Conservation (phyloP, 2,329 filamentous ascomycete species). For the Claviceps pusilla region DNA sequence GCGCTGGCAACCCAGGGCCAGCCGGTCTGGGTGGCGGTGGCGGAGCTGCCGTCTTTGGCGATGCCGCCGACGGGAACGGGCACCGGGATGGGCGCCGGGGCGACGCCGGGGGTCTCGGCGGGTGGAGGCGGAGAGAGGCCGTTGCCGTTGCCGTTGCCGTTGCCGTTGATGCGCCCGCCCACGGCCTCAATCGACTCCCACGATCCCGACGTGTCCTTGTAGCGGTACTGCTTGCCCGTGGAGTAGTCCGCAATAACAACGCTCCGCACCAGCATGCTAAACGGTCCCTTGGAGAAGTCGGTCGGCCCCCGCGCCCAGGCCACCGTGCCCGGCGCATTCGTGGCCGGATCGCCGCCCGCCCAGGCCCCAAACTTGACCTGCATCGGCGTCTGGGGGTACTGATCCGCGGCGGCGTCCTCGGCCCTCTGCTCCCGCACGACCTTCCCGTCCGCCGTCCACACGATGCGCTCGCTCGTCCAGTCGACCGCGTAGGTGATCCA, state of each 20-base stretch:
- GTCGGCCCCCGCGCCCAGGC: slow-evolving; percentile 78
- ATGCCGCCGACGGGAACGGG: slow-evolving; percentile 55
- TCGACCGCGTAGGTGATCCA: slow-evolving; percentile 85
- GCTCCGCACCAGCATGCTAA: slow-evolving; percentile 67
- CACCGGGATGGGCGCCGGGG: slow-evolving; percentile 33
- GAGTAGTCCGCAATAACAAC: slow-evolving; percentile 80
- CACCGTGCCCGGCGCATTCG: slow-evolving; percentile 67
- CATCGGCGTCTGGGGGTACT: slow-evolving; percentile 95
- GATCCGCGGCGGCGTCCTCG: slow-evolving; percentile 46
- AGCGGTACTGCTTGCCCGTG: slow-evolving; percentile 71
- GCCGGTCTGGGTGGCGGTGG: slow-evolving; percentile 40
- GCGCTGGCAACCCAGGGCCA: slow-evolving; percentile 53
- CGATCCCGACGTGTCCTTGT: slow-evolving; percentile 60
- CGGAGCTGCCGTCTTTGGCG: slow-evolving; percentile 37
- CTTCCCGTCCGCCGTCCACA: slow-evolving; percentile 71
- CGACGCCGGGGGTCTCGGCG: slow-evolving; percentile 45
- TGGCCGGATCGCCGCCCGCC: slow-evolving; percentile 69
- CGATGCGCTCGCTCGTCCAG: slow-evolving; percentile 73
- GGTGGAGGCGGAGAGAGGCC: slow-evolving; percentile 45
- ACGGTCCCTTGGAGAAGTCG: slow-evolving; percentile 71
- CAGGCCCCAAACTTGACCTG: slow-evolving; percentile 83
- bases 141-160: slow-evolving; percentile 33
- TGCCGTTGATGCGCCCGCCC: slow-evolving; percentile 63
- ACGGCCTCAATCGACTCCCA: slow-evolving; percentile 72
- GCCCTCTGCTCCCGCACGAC: slow-evolving; percentile 63